phyloP scores from a whole-genome alignment of 164 flowering plant species.

The Houttuynia cordata region DNA sequence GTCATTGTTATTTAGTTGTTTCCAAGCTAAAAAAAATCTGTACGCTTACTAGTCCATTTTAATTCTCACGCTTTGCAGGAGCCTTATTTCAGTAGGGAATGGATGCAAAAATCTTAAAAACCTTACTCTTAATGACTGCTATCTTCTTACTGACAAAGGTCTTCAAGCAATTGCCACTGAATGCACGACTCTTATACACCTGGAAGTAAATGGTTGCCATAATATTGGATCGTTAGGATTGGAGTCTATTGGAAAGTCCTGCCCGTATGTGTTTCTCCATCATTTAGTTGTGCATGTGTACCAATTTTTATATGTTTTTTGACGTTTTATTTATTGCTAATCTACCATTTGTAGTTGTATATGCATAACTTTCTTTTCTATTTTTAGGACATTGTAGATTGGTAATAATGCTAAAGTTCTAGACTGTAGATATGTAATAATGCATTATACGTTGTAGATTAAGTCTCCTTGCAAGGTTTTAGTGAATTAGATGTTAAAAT shows the following conservation, averaged over 20 bases:
- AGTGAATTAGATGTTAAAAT: too few species aligned
- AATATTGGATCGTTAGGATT: conserved; percentile 72
- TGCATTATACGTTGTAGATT: too few species aligned
- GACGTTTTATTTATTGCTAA: neutral
- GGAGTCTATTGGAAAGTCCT: conserved; percentile 69
- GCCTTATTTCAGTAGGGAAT: conserved; percentile 58
- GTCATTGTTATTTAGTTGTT: too few species aligned
- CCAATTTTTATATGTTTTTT: neutral
- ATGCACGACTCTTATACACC: conserved; percentile 68
- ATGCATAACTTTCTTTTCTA: neutral
- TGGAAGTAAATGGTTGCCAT: conserved; percentile 92
- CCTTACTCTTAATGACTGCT: conserved; percentile 75
- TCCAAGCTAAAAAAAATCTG: neutral
- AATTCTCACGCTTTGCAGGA: conserved; percentile 38
- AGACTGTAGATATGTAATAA: neutral
- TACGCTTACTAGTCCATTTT: neutral
- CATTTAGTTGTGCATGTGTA: neutral
- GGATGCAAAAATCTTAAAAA: conserved; percentile 74
- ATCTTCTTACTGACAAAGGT: conserved; percentile 65
- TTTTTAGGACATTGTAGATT: too few species aligned
- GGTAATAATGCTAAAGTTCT: too few species aligned
- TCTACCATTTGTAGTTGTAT: neutral
- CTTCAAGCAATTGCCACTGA: conserved; percentile 74
- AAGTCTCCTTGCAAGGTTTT: too few species aligned
- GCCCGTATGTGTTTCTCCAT: conserved; percentile 37